Evolutionary conservation across 768 basidiomycete genomes (phyloP).

Genomic region (Suillus clintonianus): DNA sequence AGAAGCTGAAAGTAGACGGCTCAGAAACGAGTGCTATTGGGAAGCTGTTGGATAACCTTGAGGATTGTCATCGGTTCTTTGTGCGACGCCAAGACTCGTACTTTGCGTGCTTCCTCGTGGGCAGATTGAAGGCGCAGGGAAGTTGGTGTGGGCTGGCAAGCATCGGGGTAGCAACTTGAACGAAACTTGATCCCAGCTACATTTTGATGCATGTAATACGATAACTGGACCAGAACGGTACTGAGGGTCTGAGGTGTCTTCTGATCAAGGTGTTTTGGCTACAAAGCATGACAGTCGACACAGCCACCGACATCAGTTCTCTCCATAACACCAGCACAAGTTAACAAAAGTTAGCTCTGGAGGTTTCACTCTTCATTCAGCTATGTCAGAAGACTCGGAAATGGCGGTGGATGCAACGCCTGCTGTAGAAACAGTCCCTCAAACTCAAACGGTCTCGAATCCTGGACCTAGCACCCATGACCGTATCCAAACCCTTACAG

Average conservation of each 20-base stretch:
- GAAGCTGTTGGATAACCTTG: conserved; percentile 3
- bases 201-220: background rate
- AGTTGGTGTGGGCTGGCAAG: conserved; percentile 23
- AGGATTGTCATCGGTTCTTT: conserved; percentile 14
- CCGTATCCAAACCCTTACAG: conserved; percentile 49
- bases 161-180: conserved; percentile 13
- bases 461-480: conserved; percentile 34
- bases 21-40: background rate
- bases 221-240: background rate
- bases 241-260: background rate
- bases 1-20: background rate
- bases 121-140: conserved; percentile 22
- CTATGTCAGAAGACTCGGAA: conserved; percentile 1
- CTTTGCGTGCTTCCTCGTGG: conserved; percentile 42
- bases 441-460: conserved; percentile 6
- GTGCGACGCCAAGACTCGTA: conserved; percentile 15
- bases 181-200: background rate
- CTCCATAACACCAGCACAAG: background rate
- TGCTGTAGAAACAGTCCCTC: background rate
- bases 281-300: background rate
- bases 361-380: background rate
- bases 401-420: conserved; percentile 7
- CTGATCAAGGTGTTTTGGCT: too few relatives aligned
- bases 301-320: conserved; percentile 1
- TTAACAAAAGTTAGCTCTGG: too few relatives aligned